Evolutionary conservation across 257 asterid genomes (phyloP).

Genomic region (Plantago elongata): DNA sequence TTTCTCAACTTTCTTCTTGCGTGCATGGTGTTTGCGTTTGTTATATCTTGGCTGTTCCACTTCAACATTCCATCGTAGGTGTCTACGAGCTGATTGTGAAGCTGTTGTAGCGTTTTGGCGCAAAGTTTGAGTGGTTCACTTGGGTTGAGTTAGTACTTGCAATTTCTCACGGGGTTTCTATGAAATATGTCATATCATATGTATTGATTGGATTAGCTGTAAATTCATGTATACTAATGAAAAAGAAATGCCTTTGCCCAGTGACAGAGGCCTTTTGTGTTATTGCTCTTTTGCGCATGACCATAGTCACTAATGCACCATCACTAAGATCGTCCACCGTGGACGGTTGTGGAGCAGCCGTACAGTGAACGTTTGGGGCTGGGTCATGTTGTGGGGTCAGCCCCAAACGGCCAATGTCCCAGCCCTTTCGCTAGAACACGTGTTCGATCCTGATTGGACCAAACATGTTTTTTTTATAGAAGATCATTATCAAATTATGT

Average conservation of each 20-base stretch:
- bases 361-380: too few species aligned
- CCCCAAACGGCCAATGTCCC: too few species aligned
- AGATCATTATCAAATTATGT: too few species aligned
- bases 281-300: neutral
- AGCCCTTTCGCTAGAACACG: too few species aligned
- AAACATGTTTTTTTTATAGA: too few species aligned
- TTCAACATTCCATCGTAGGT: slow-evolving; percentile 50
- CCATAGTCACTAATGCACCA: neutral
- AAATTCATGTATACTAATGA: slow-evolving; percentile 6
- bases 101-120: too few species aligned
- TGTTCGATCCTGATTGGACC: too few species aligned
- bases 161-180: neutral
- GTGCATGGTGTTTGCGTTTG: slow-evolving; percentile 66
- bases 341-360: too few species aligned
- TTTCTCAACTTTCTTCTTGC: slow-evolving; percentile 54
- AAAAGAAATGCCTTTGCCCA: neutral
- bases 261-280: neutral
- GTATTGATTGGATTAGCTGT: slow-evolving; percentile 15
- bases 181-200: slow-evolving; percentile 3
- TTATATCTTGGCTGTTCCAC: slow-evolving; percentile 71
- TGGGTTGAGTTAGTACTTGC: neutral
- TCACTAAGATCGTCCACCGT: too few species aligned
- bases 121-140: slow-evolving; percentile 1
- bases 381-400: too few species aligned
- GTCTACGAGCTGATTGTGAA: neutral